Conservation (phyloP, 2,329 filamentous ascomycete species). For the Colletotrichum ledebouriae region DNA sequence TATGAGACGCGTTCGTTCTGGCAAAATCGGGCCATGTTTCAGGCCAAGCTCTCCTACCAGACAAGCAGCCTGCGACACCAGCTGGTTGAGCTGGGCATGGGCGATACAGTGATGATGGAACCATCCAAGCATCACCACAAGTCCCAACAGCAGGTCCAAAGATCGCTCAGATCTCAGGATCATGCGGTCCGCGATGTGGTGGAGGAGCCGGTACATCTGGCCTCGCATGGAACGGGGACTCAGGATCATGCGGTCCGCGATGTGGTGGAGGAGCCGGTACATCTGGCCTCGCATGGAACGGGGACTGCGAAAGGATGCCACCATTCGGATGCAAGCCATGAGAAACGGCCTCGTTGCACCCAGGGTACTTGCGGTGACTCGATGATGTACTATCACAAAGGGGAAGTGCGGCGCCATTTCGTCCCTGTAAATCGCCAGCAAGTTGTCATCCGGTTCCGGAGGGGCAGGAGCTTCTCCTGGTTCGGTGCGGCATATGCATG, state of each 20-base stretch:
- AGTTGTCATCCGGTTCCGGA: constrained; percentile 60
- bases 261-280: constrained; percentile 59
- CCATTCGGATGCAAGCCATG: constrained; percentile 64
- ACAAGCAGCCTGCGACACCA: constrained; percentile 62
- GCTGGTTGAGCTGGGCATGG: constrained; percentile 65
- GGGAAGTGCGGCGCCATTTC: constrained; percentile 60
- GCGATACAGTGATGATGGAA: constrained; percentile 69
- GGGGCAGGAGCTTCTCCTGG: constrained; percentile 55
- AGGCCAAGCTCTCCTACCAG: constrained; percentile 63
- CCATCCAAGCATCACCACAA: constrained; percentile 64
- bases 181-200: constrained; percentile 62
- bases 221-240: constrained; percentile 62
- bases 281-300: constrained; percentile 64
- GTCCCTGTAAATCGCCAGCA: constrained; percentile 60
- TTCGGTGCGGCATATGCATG: constrained; percentile 62
- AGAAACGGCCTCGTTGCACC: constrained; percentile 60
- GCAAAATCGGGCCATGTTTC: constrained; percentile 55
- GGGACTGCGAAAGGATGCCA: constrained; percentile 61
- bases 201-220: constrained; percentile 63
- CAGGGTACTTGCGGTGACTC: constrained; percentile 54
- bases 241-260: constrained; percentile 64
- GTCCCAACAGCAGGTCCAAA: constrained; percentile 62
- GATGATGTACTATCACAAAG: constrained; percentile 60
- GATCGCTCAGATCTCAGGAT: constrained; percentile 64
- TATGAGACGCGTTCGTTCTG: constrained; percentile 59